Base-by-base conservation (phyloP, 2,329 filamentous ascomycete genomes). In the Phialocephala subalpina region DNA sequence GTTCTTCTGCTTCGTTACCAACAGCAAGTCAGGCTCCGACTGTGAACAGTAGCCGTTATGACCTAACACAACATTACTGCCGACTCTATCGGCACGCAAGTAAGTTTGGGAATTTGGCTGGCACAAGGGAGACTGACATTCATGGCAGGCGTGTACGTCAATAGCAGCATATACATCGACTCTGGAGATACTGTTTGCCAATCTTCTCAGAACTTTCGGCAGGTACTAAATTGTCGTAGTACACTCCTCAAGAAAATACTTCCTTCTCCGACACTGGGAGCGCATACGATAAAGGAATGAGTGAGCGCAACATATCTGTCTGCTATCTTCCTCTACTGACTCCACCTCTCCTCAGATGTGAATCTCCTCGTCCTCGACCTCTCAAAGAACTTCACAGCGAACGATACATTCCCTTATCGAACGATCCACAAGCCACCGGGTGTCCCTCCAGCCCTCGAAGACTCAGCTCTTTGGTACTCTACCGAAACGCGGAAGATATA, bases 161-260 rank as follows among this genome's bases (percentile, higher is more conserved):
- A 66, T 56, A 60, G 60, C 2, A 66, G 59, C 16, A 66, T 66
- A 3, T 66, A 66, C 42, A 59, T 66, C 22, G 64, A 66, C 45
- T 56, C 55, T 14, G 60, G 64, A 35, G 59, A 66, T 47, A 66
- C 60, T n/a, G 60, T 62, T 11, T 14, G 47, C n/a, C 12, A 18
- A 20, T 40, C 35, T 29, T 2, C 12, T 25, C 25, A 33, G 49
- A 53, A 18, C 1, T 14, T 27, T 33, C 25, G 12, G 8, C 9
- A 27, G 14, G 14, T 22, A 11, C 29, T 56, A 45, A 62, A 14
- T 36, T 2, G n/a, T 11, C 12, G 52, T 12, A 62, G 40, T 66
- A 53, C n/a, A 62, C 58, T 36, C 64, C 64, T 5, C 25, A 62
- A 33, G 59, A 42, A 16, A 66, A 62, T 25, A 56, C 42, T 2